phyloP scores from a whole-genome alignment of 1,139 yeast species.

The Suhomyces maxii region DNA sequence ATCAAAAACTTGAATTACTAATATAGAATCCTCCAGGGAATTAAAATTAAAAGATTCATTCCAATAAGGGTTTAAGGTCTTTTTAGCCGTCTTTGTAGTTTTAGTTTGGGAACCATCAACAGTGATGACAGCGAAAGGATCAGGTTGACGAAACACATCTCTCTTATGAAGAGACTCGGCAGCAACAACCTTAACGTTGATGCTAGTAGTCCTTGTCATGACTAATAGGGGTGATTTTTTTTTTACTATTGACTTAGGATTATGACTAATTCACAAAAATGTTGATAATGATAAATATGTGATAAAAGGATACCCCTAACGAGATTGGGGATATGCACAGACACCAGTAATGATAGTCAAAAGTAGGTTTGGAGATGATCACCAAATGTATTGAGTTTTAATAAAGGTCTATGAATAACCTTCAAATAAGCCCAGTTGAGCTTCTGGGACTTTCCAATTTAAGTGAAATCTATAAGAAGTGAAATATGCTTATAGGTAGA shows the following conservation, averaged over 20 bases:
- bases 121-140: conserved; percentile 95
- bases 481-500: neutral
- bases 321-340: no score
- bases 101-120: conserved; percentile 97
- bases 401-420: no score
- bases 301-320: no score
- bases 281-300: no score
- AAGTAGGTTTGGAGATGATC: neutral
- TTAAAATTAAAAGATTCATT: conserved; percentile 81
- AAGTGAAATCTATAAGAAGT: neutral
- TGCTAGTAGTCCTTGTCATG: conserved; percentile 30
- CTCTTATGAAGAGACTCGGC: conserved; percentile 95
- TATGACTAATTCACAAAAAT: neutral
- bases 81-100: conserved; percentile 90
- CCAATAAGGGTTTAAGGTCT: conserved; percentile 97
- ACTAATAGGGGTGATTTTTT: neutral
- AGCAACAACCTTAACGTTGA: conserved; percentile 82
- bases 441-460: no score
- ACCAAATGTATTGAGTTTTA: neutral
- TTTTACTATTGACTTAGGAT: neutral
- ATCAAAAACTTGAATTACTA: conserved; percentile 93
- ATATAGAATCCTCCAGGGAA: conserved; percentile 80
- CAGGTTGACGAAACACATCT: conserved; percentile 93
- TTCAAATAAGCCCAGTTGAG: no score
- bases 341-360: neutral